A percentile compares a stretch with the other conserved stretches of the same genome.
Evolutionary conservation across 768 basidiomycete species (phyloP).

Genomic region (Tricholoma furcatifolium): DNA sequence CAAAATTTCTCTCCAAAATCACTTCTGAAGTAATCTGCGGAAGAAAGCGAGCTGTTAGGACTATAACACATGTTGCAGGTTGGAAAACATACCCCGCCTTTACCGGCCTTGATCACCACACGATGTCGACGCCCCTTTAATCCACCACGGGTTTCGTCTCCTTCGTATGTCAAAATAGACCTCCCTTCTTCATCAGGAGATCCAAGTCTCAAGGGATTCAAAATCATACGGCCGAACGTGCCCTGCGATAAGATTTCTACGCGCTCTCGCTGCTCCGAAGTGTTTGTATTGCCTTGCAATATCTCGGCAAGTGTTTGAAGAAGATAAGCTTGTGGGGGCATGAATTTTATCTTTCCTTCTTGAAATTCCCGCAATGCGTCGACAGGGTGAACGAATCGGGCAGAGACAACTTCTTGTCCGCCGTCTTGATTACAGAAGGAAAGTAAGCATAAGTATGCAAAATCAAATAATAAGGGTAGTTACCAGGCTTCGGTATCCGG

Average conservation of each 20-base stretch:
- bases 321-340: conserved; percentile 78
- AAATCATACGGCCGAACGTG: conserved; percentile 58
- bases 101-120: conserved; percentile 43
- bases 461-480: not conserved
- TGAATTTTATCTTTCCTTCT: conserved; percentile 51
- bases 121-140: conserved; percentile 60
- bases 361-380: conserved; percentile 52
- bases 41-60: conserved; percentile 4
- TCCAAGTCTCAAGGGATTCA: conserved; percentile 47
- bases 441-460: not conserved
- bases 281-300: conserved; percentile 40
- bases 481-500: conserved; percentile 58
- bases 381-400: conserved; percentile 61
- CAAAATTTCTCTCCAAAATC: conserved; percentile 59
- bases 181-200: conserved; percentile 43
- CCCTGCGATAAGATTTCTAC: conserved; percentile 49
- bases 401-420: conserved; percentile 65
- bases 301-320: conserved; percentile 58
- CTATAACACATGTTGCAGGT: not conserved
- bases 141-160: conserved; percentile 68
- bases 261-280: conserved; percentile 42
- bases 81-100: conserved; percentile 47
- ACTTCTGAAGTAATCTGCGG: conserved; percentile 51
- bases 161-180: conserved; percentile 60
- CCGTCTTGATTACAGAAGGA: conserved; percentile 40